These are phyloP conservation scores for Blastocystis sp. DNA, from an alignment of 352 stramenopile species.

Conservation along the genomic window DNA sequence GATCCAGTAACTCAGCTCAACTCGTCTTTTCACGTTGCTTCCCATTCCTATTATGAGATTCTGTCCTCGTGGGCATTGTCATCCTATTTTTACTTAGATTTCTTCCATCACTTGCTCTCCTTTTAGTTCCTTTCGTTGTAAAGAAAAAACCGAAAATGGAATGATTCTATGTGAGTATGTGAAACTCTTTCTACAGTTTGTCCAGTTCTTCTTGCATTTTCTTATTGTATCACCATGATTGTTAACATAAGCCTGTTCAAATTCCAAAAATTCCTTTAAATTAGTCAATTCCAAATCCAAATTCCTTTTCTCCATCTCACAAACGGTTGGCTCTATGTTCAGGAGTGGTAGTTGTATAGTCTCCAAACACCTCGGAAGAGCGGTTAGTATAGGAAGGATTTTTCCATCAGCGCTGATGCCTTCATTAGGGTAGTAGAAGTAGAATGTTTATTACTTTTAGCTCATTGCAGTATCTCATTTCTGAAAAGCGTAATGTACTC, in stretches of 20 bases:
- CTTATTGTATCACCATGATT: background rate
- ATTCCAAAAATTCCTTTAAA: background rate
- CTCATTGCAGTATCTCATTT: background rate
- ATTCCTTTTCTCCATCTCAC: background rate
- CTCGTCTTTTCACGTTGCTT: background rate
- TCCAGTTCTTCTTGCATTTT: background rate
- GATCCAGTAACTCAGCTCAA: background rate
- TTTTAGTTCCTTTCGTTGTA: background rate
- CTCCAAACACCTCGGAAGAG: slow-evolving; percentile 22
- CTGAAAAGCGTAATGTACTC: background rate
- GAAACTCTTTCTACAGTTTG: background rate
- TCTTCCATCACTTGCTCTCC: background rate
- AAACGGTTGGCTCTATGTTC: slow-evolving; percentile 27
- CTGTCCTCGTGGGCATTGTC: background rate
- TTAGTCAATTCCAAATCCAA: background rate
- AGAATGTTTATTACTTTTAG: background rate
- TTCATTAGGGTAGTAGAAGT: background rate
- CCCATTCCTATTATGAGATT: background rate
- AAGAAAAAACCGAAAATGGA: background rate
- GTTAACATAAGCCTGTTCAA: too few relatives aligned
- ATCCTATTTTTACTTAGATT: background rate
- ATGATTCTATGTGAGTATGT: background rate
- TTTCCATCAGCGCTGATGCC: background rate
- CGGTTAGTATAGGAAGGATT: background rate
- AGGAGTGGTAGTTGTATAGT: background rate